Percentiles rank a stretch among this genome's conserved stretches.
These are phyloP conservation scores for Fraxinus angustifolia DNA, from an alignment of 305 asterid genomes.

Conservation along the genomic window DNA sequence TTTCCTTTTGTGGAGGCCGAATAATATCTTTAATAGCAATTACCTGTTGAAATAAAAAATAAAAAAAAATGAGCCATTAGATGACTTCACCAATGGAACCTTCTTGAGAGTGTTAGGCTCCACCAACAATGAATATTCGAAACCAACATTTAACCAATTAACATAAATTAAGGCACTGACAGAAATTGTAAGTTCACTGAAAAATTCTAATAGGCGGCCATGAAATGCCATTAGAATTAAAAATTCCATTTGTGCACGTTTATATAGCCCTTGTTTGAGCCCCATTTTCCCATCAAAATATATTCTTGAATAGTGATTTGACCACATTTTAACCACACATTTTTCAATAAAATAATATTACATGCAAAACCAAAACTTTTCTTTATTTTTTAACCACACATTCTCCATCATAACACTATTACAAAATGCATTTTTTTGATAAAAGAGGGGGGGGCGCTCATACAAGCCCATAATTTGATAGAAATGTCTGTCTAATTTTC, in stretches of 20 bases:
- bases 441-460: no score
- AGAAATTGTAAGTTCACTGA: background rate
- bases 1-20: conserved; percentile 27
- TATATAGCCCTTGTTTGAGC: background rate
- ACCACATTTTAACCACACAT: no score
- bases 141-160: background rate
- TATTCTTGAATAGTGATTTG: no score
- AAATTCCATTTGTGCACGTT: background rate
- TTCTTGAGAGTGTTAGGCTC: background rate
- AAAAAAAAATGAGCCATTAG: background rate
- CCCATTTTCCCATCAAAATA: no score
- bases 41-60: conserved; percentile 15
- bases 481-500: background rate
- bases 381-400: no score
- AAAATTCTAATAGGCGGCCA: background rate
- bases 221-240: background rate
- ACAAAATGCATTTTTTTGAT: no score
- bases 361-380: no score
- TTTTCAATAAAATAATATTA: no score
- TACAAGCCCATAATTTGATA: background rate
- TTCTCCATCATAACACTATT: no score
- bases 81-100: background rate
- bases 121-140: background rate
- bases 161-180: background rate
- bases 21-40: conserved; percentile 31